phyloP scores from a whole-genome alignment of 2,329 filamentous ascomycete species.

The Emydomyces testavorans region DNA sequence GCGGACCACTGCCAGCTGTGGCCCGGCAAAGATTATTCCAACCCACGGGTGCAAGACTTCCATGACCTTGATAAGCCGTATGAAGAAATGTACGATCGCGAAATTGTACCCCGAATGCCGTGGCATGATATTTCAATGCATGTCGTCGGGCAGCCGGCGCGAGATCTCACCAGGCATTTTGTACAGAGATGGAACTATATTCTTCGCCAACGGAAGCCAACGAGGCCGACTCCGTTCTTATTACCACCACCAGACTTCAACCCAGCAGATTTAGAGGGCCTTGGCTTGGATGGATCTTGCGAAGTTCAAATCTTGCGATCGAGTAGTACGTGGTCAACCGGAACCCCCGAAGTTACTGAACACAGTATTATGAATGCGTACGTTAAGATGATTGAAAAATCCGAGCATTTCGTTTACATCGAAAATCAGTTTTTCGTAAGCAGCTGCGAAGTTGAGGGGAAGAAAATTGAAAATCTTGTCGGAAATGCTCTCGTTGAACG shows the following conservation, averaged over 20 bases:
- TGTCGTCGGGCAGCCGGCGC: constrained; percentile 72
- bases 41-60: constrained; percentile 94
- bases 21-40: constrained; percentile 96
- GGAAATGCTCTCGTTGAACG: constrained; percentile 86
- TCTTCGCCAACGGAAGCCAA: constrained; percentile 81
- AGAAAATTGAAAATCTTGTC: constrained; percentile 81
- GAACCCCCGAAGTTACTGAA: constrained; percentile 43
- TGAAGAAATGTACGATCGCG: constrained; percentile 84
- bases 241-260: constrained; percentile 89
- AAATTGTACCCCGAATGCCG: constrained; percentile 88
- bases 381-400: constrained; percentile 65
- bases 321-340: constrained; percentile 56
- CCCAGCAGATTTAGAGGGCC: constrained; percentile 67
- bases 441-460: constrained; percentile 71
- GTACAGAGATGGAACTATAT: constrained; percentile 94
- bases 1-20: constrained; percentile 93
- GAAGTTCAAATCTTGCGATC: constrained; percentile 94
- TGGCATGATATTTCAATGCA: constrained; percentile 97
- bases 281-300: constrained; percentile 85
- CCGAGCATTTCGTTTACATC: constrained; percentile 85
- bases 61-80: constrained; percentile 85
- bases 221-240: constrained; percentile 82
- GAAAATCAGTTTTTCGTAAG: constrained; percentile 94
- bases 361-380: constrained; percentile 87
- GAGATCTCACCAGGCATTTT: constrained; percentile 94